These are phyloP conservation scores for Syzygium oleosum DNA, from an alignment of 345 rosid species.

Conservation along the genomic window DNA sequence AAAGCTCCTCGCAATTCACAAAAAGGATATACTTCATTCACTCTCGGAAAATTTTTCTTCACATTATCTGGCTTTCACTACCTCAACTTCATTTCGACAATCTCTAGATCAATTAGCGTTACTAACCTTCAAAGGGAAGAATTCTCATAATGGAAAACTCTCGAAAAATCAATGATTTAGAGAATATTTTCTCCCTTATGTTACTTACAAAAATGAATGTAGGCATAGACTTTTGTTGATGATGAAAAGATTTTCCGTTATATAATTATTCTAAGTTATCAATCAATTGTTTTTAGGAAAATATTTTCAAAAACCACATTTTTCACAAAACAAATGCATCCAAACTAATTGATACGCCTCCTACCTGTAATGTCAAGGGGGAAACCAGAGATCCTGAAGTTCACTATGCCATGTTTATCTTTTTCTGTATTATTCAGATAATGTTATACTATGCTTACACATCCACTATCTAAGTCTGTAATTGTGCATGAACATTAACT, in stretches of 20 bases:
- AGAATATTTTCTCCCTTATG: fast-evolving
- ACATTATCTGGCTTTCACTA: background rate
- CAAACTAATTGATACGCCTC: background rate
- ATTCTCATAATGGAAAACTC: background rate
- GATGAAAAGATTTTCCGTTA: background rate
- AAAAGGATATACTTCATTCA: background rate
- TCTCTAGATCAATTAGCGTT: background rate
- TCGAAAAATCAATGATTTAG: background rate
- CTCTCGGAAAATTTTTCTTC: background rate
- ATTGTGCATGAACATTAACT: background rate
- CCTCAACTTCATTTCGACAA: background rate
- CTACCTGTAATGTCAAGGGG: background rate
- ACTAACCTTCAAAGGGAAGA: background rate
- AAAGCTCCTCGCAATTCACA: background rate
- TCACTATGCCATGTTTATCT: background rate
- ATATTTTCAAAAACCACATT: background rate
- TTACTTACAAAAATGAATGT: background rate
- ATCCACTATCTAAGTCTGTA: background rate
- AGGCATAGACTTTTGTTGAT: background rate
- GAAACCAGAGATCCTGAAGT: background rate
- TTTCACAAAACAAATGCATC: background rate
- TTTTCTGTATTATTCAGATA: background rate
- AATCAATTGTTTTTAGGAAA: background rate
- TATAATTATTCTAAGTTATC: background rate
- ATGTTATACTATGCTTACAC: background rate